These are phyloP conservation scores for Lasiodiplodia citricola DNA, from an alignment of 2,329 filamentous ascomycete species.

Conservation along the genomic window DNA sequence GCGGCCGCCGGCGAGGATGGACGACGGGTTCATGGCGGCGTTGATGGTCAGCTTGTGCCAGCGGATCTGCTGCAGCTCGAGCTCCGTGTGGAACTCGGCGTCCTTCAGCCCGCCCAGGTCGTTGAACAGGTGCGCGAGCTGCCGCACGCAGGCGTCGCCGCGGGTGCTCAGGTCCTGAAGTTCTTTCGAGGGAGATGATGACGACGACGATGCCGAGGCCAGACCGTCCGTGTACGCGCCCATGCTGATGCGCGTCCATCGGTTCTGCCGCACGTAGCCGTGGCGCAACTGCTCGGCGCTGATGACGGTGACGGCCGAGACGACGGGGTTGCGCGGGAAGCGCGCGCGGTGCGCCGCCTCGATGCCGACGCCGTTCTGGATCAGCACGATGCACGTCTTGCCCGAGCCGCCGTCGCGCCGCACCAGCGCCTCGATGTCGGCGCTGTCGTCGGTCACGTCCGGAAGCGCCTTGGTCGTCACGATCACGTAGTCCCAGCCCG, in stretches of 20 bases:
- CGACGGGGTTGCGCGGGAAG: constrained; percentile 59
- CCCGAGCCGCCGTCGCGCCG: constrained; percentile 29
- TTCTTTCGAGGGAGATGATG: constrained; percentile 23
- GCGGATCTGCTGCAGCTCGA: constrained; percentile 67
- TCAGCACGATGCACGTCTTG: constrained; percentile 62
- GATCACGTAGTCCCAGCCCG: constrained; percentile 58
- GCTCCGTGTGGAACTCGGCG: constrained; percentile 67
- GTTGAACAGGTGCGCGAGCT: constrained; percentile 61
- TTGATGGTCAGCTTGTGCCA: constrained; percentile 69
- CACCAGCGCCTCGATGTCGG: constrained; percentile 49
- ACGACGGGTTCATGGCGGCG: constrained; percentile 66
- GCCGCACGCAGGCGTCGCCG: constrained; percentile 52
- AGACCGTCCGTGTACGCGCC: constrained; percentile 66
- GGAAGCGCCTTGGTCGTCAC: constrained; percentile 55
- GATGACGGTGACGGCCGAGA: constrained; percentile 63
- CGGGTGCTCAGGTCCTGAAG: constrained; percentile 39
- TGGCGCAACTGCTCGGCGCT: constrained; percentile 61
- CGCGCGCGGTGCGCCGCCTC: constrained; percentile 58
- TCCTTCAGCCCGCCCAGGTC: constrained; percentile 68
- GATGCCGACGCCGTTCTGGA: constrained; percentile 67
- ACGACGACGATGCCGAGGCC: constrained; percentile 27
- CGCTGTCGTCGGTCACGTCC: constrained; percentile 34
- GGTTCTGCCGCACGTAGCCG: constrained; percentile 70
- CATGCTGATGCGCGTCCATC: constrained; percentile 74
- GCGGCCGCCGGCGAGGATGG: constrained; percentile 60